phyloP scores from a whole-genome alignment of 768 basidiomycete species.

The Phylloporus sp. region DNA sequence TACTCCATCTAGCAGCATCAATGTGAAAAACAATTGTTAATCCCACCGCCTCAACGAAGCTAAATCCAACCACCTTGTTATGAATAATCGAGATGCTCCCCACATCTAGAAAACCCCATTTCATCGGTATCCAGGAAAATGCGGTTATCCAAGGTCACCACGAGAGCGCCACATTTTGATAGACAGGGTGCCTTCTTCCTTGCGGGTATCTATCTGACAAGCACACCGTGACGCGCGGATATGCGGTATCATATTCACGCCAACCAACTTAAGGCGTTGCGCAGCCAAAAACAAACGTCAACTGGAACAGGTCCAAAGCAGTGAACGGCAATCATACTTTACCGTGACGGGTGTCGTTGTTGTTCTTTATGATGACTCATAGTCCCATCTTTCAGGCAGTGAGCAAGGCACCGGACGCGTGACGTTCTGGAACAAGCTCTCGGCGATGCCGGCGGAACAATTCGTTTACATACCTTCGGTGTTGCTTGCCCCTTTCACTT shows the following conservation, averaged over 20 bases:
- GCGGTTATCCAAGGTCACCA: too few species aligned
- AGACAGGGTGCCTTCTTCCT: not conserved
- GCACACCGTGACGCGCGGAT: not conserved
- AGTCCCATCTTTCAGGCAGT: not conserved
- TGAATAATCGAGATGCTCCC: too few species aligned
- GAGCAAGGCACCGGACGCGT: too few species aligned
- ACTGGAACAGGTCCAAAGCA: not conserved
- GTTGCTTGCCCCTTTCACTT: not conserved
- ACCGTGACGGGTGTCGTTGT: not conserved
- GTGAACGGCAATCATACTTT: conserved; percentile 1
- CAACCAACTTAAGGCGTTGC: too few species aligned
- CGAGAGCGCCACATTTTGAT: too few species aligned
- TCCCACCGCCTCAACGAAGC: too few species aligned
- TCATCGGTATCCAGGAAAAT: too few species aligned
- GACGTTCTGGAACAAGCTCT: conserved; percentile 3
- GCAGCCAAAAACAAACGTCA: not conserved
- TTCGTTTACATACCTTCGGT: conserved; percentile 3
- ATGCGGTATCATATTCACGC: not conserved
- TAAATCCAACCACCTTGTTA: too few species aligned
- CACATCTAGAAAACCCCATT: too few species aligned
- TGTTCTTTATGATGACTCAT: not conserved
- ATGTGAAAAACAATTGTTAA: too few species aligned
- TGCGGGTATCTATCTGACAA: not conserved
- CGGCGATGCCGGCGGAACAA: too few species aligned
- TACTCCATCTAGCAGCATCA: too few species aligned